These are phyloP conservation scores for Malassezia pachydermatis DNA, from an alignment of 1,284 basidiomycete species.

Conservation along the genomic window DNA sequence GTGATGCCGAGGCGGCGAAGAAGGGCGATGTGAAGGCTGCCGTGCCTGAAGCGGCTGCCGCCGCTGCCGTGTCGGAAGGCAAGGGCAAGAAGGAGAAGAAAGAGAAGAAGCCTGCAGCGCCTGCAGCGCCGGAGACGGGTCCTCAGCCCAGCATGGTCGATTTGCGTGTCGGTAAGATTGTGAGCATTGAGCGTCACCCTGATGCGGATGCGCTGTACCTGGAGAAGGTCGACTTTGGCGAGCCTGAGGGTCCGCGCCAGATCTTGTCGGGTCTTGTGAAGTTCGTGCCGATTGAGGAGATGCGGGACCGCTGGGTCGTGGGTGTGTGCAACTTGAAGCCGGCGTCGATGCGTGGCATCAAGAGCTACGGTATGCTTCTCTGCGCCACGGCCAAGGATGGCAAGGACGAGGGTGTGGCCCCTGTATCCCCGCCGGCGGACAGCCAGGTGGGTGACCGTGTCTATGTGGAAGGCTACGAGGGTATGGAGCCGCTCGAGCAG, in stretches of 20 bases:
- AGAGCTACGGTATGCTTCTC: conserved; percentile 46
- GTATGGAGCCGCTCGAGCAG: conserved; percentile 34
- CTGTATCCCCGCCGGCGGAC: conserved; percentile 39
- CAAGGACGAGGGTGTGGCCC: conserved; percentile 45
- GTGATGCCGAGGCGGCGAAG: conserved; percentile 12
- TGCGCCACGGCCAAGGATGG: conserved; percentile 43
- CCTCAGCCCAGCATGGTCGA: conserved; percentile 43
- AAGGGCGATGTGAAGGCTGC: too few relatives aligned
- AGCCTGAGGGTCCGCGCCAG: conserved; percentile 43
- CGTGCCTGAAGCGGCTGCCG: conserved; percentile 5
- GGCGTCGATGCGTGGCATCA: conserved; percentile 46
- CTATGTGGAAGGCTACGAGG: conserved; percentile 45
- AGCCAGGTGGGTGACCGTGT: conserved; percentile 38
- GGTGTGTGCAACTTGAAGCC: conserved; percentile 48
- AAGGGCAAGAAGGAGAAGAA: conserved; percentile 38
- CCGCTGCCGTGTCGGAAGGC: conserved; percentile 28
- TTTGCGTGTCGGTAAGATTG: conserved; percentile 45
- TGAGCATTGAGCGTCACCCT: conserved; percentile 40
- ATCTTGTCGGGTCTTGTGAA: conserved; percentile 45
- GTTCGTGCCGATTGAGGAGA: conserved; percentile 46
- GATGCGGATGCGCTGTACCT: conserved; percentile 47
- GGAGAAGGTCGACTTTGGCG: conserved; percentile 47
- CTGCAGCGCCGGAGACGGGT: conserved; percentile 25
- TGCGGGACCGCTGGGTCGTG: conserved; percentile 43
- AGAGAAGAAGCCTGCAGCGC: conserved; percentile 22